Conservation (phyloP, 83 land plant genomes). For the Picea abies region DNA sequence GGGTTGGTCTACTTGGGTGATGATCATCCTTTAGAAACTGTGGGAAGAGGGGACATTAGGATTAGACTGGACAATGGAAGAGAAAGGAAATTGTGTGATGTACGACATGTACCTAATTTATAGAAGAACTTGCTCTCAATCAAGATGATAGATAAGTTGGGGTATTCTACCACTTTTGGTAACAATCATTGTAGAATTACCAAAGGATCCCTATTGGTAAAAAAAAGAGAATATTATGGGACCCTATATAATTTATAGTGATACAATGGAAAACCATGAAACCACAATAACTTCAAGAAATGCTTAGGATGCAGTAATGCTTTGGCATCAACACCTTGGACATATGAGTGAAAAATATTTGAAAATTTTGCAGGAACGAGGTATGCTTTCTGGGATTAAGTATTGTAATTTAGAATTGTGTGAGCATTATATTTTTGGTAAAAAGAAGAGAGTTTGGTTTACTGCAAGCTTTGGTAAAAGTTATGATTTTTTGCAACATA, state of each 20-base stretch:
- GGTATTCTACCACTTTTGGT: slow-evolving; percentile 1
- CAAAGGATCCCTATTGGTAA: background rate
- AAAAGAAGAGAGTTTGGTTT: background rate
- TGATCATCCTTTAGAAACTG: background rate
- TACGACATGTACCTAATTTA: background rate
- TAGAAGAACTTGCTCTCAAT: background rate
- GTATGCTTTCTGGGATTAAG: background rate
- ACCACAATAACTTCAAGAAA: too few relatives aligned
- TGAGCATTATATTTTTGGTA: slow-evolving; percentile 3
- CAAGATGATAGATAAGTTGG: background rate
- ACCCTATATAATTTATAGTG: background rate
- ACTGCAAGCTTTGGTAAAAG: background rate
- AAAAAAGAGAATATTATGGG: background rate
- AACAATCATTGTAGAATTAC: background rate
- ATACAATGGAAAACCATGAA: background rate
- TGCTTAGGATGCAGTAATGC: background rate
- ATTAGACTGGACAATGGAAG: background rate
- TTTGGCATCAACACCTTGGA: background rate
- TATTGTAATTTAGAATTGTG: slow-evolving; percentile 6
- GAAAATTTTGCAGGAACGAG: too few relatives aligned
- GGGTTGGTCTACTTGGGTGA: background rate
- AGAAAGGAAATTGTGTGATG: background rate
- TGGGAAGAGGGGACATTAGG: background rate
- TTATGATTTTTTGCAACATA: background rate
- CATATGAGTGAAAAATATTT: too few relatives aligned